Evolutionary conservation across 2,329 filamentous ascomycete species (phyloP).

Genomic region (Aspergillus eucalypticola): DNA sequence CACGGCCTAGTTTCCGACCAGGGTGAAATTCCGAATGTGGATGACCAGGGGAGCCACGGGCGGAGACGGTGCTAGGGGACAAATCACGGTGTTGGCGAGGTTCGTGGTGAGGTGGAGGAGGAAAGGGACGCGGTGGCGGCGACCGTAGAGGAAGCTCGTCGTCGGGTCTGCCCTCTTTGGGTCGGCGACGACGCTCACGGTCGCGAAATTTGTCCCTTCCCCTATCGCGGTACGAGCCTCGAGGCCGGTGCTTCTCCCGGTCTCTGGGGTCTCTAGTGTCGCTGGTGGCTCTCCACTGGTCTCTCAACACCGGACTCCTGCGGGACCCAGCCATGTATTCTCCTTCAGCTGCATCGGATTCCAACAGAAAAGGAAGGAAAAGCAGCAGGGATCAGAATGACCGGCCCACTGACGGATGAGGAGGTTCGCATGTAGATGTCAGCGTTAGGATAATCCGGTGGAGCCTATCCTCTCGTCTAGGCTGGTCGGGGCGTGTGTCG

Average conservation of each 20-base stretch:
- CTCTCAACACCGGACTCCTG: slow-evolving; percentile 53
- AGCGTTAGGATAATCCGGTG: slow-evolving; percentile 24
- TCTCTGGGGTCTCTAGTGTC: slow-evolving; percentile 41
- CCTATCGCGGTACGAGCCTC: slow-evolving; percentile 40
- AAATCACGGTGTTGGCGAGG: slow-evolving; percentile 32
- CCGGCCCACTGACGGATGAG: slow-evolving; percentile 16
- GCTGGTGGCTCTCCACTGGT: slow-evolving; percentile 51
- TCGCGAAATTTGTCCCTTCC: slow-evolving; percentile 46
- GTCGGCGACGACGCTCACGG: slow-evolving; percentile 36
- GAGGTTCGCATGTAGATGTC: slow-evolving; percentile 19
- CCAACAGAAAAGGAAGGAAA: slow-evolving; percentile 10
- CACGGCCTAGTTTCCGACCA: slow-evolving; percentile 24
- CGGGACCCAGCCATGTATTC: slow-evolving; percentile 53
- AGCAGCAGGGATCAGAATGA: slow-evolving; percentile 16
- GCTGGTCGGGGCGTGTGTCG: slow-evolving; percentile 22
- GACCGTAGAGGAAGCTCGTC: slow-evolving; percentile 40
- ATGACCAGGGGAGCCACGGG: slow-evolving; percentile 30
- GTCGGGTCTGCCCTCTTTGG: slow-evolving; percentile 39
- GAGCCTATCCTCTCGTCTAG: slow-evolving; percentile 11
- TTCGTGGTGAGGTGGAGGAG: slow-evolving; percentile 33
- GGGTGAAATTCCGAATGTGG: slow-evolving; percentile 23
- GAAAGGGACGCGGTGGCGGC: slow-evolving; percentile 36
- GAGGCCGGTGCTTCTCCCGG: slow-evolving; percentile 43
- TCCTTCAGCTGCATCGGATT: slow-evolving; percentile 45
- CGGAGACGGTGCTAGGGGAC: slow-evolving; percentile 27